phyloP scores from a whole-genome alignment of 1,139 yeast species.

The Hanseniaspora sp. region DNA sequence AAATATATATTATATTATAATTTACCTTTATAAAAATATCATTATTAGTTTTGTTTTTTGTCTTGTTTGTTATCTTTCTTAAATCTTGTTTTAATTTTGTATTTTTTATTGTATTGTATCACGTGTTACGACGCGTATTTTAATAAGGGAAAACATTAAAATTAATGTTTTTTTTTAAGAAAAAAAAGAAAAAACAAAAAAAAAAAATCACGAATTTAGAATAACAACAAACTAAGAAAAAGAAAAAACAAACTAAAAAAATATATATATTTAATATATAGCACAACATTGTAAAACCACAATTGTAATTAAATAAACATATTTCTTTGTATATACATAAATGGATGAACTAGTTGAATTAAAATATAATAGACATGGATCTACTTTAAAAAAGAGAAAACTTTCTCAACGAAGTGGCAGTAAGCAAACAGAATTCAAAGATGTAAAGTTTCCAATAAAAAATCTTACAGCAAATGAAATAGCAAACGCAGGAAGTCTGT shows the following conservation, averaged over 20 bases:
- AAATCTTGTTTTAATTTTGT: too few species aligned
- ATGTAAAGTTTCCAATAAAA: not conserved
- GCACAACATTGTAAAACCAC: not conserved
- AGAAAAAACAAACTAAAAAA: too few species aligned
- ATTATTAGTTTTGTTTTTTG: too few species aligned
- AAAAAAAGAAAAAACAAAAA: too few species aligned
- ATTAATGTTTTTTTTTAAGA: too few species aligned
- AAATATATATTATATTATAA: too few species aligned
- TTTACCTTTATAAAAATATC: not conserved
- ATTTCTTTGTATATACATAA: not conserved
- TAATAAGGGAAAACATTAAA: too few species aligned
- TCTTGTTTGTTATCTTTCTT: not conserved
- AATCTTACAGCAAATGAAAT: not conserved
- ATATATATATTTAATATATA: too few species aligned
- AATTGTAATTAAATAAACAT: not conserved
- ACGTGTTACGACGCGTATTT: too few species aligned
- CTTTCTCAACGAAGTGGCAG: not conserved
- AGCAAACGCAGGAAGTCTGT: not conserved
- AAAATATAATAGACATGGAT: constrained; percentile 11
- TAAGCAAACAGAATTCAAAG: not conserved
- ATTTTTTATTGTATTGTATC: too few species aligned
- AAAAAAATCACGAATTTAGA: too few species aligned
- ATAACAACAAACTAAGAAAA: too few species aligned
- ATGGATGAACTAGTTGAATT: constrained; percentile 1
- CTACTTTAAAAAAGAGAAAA: constrained; percentile 1